Base-by-base conservation (phyloP, 2,329 filamentous ascomycete species). In the Hortaea werneckii region DNA sequence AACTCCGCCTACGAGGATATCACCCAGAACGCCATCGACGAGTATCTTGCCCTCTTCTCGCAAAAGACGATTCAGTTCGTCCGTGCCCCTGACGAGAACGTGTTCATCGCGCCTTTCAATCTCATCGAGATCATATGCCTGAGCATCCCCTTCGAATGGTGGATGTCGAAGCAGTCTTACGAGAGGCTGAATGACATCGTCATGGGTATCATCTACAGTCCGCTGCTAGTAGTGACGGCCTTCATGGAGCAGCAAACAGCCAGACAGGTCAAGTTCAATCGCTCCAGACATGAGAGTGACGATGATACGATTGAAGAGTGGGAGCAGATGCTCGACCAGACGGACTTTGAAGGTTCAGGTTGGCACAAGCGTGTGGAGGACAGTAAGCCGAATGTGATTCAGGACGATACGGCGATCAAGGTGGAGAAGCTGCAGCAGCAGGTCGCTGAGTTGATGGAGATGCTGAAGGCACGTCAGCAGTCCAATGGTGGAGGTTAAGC, bases 21-120 rank as follows among this genome's bases (percentile, higher is more conserved):
- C 49, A 94, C 89, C 58, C 82, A 85, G 40, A 85, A 98, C 60
- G 88, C 92, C 4, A 84, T 87, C 54, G 92, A 98, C 65, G 92
- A 98, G 65, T 98, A 88, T 67, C 82, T 98, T 63, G 90, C 88
- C 0, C 77, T 96, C 3, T 95, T 95, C 67, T 78, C 87, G 0
- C 85, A 94, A 55, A 95, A 95, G 67, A 95, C 92, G 0, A 87
- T 96, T 77, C 88, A 94, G 59, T 98, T 95, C 59, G 87, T 96
- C 12, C 86, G 92, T 41, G 92, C 92, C 0, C 92, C 92, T 0
- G 92, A 98, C 58, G 92, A 98, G 65, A 98, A 98, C 56, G 92
- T 98, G 45, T 98, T 92, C 67, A 95, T 98, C 58, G 82, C 92
- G 0, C 92, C 92, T 0, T 85, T 98, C 67, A 98, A 98, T 64